Evolutionary conservation across 139 green algal genomes (phyloP), one percentile per base, ranked within the genome.

Genomic region (Spirogloea muscicola): DNA sequence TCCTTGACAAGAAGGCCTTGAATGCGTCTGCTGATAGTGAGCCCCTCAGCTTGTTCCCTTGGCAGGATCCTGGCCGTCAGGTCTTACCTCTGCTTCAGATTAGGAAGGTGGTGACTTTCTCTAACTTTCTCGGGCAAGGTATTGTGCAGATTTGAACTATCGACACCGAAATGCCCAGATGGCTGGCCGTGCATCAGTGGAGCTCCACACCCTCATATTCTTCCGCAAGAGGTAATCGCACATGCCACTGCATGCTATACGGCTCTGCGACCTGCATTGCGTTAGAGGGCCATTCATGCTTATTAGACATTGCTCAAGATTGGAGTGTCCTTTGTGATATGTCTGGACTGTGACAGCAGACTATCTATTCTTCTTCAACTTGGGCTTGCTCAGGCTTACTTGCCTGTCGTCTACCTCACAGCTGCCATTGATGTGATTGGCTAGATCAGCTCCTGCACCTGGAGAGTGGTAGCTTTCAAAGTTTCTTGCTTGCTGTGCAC

Each of bases 121-220:
- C 49, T 31, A 37, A 37, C 5, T 59, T 13, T 59, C 49, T 59
- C 2, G 1, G 21, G 46, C 21, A 55, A 55, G 21, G 21, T 21
- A 21, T 55, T 55, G 21, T 44, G 51, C 67, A 82, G 75, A 64
- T 34, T 49, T 85, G 10, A 99, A 99, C 83, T 74, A 84, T 13
- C 84, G 94, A 33, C 93, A 99, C 77, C 85, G 84, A 58, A 96
- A 96, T 68, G 79, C 43, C 0, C 92, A 97, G 84, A 86, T 96
- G 84, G 94, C 94, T 2, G 93, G 91, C 3, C 81, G 94, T 2
- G 91, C 91, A 0, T 91, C 79, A 27, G 91, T 93, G 37, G 91
- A 97, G 85, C 91, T 99, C 60, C 90, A 97, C 88, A 99, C 94
- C 0, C 86, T 97, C 55, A 92, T 98, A 44, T 99, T 95, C 86